A percentile compares a stretch with the other conserved stretches of the same genome.
phyloP scores from a whole-genome alignment of 169 alveolate genomes.

The Perkinsus olseni region DNA sequence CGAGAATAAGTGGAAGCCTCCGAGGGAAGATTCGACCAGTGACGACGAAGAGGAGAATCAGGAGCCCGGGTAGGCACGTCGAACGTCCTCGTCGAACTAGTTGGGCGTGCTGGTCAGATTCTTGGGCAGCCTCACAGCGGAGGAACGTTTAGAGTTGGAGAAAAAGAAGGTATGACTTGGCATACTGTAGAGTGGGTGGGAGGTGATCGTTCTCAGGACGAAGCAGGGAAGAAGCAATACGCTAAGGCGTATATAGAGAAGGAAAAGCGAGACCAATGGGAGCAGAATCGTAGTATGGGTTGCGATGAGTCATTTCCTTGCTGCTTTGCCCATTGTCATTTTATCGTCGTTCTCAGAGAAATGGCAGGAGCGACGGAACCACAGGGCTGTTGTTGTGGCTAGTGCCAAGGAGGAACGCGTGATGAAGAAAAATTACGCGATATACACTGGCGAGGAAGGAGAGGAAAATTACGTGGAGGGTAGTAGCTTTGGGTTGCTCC shows the following conservation, averaged over 20 bases:
- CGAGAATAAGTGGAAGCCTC: not conserved
- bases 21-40: not conserved
- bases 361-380: not conserved
- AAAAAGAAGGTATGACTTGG: not conserved
- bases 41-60: not conserved
- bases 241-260: not conserved
- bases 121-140: not conserved
- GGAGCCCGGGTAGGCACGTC: not conserved
- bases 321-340: not conserved
- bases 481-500: not conserved
- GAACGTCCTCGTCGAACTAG: not conserved
- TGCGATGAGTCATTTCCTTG: not conserved
- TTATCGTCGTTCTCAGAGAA: not conserved
- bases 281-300: not conserved
- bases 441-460: not conserved
- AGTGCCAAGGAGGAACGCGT: not conserved
- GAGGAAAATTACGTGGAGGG: not conserved
- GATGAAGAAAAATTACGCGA: not conserved
- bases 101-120: not conserved
- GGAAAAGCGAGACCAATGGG: not conserved
- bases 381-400: not conserved
- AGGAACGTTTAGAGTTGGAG: not conserved
- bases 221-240: not conserved
- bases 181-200: not conserved
- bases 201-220: not conserved